Evolutionary conservation across 2,329 filamentous ascomycete species (phyloP).

Genomic region (Colletotrichum brevisporum): DNA sequence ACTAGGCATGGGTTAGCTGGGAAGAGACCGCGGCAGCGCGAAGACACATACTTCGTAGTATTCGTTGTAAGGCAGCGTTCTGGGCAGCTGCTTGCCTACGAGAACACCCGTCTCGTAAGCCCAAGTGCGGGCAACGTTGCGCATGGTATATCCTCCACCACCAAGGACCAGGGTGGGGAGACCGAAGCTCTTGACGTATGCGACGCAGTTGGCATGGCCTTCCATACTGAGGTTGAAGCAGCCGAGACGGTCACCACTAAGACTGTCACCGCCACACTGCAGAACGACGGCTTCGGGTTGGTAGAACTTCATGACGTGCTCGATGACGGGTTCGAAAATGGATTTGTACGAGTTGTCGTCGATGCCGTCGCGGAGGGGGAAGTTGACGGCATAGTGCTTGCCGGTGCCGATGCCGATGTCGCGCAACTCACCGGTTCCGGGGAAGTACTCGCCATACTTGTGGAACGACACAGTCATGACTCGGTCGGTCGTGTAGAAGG

Average conservation of each 20-base stretch:
- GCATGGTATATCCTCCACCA: conserved; percentile 96
- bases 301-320: conserved; percentile 88
- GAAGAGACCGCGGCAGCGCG: neutral
- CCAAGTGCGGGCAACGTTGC: conserved; percentile 97
- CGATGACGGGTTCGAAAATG: conserved; percentile 92
- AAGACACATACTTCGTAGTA: conserved; percentile 80
- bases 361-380: conserved; percentile 92
- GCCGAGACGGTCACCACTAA: conserved; percentile 93
- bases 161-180: conserved; percentile 93
- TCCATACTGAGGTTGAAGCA: conserved; percentile 99
- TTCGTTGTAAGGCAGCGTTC: conserved; percentile 93
- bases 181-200: conserved; percentile 88
- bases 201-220: conserved; percentile 94
- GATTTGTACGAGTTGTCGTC: conserved; percentile 90
- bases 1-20: conserved; percentile 67
- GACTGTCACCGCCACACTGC: conserved; percentile 94
- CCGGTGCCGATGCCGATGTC: conserved; percentile 90
- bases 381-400: conserved; percentile 92
- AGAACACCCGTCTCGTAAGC: conserved; percentile 95
- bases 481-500: conserved; percentile 92
- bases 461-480: conserved; percentile 96
- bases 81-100: conserved; percentile 84
- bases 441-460: conserved; percentile 98
- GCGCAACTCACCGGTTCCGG: conserved; percentile 88
- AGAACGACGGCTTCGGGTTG: conserved; percentile 92